Evolutionary conservation across 768 basidiomycete genomes (phyloP), one percentile per base, ranked within the genome.

Genomic region (Leccinum aurantiacum): DNA sequence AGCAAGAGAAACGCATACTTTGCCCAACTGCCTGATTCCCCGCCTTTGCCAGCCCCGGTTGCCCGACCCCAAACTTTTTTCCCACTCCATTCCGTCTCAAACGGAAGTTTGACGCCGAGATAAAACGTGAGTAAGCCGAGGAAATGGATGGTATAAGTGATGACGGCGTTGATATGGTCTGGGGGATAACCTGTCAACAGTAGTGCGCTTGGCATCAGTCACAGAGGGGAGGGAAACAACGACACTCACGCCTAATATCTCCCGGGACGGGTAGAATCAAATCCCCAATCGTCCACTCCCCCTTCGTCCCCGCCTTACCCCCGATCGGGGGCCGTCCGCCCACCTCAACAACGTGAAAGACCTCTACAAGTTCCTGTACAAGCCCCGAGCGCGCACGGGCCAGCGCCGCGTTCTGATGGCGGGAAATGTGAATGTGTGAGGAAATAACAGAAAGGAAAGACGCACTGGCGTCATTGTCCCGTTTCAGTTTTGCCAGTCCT

Each of bases 151-250:
- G 90, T 85, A 58, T 91, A 86, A 1, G 88, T 90, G 53, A 94
- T 77, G n/a, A 91, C 91, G 3, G 91, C 91, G 69, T 94, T 93
- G 76, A 92, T 90, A 60, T 93, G 90, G 63, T 91, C 89, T 38
- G 90, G 88, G 1, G 90, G 89, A 69, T 91, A 92, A 55, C 90
- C 87, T 90, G 29, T 31, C 29, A 31, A 31, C 29, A 31, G 9
- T 10, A 31, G 29, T 31, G 29, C 29, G 29, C 29, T 31, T 31
- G 29, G 29, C 29, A 31, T n/a, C 41, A 44, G n/a, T 44, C 41
- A 44, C 9, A 46, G 10, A 46, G 10, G 54, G 25, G 24, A n/a
- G 10, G 11, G 3, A 15, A 7, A 15, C 6, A 6, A 10, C 4
- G 22, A 22, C 11, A 78, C 84, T 57, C 62, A 90, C 90, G 81